A percentile compares a stretch with the other conserved stretches of the same genome.
Conservation (phyloP, 2,329 filamentous ascomycete species). For the Cladosporium sp. region DNA sequence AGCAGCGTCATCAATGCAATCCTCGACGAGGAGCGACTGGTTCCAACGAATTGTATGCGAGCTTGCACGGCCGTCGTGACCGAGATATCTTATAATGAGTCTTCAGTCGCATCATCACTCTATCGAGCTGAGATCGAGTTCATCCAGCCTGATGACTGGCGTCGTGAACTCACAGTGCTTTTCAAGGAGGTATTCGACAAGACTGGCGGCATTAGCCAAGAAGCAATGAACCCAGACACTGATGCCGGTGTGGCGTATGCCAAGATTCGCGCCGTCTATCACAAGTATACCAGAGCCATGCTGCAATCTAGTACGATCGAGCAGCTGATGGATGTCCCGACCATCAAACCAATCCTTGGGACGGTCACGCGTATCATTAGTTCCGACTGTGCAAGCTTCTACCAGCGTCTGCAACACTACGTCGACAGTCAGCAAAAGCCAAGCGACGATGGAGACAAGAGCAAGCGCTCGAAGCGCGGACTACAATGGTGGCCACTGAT, state of each 20-base stretch:
- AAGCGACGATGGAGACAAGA: constrained; percentile 29
- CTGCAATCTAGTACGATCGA: constrained; percentile 33
- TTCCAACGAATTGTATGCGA: constrained; percentile 55
- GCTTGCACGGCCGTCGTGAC: constrained; percentile 61
- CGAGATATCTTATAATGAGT: constrained; percentile 55
- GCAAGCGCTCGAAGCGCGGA: constrained; percentile 27
- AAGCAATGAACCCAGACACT: constrained; percentile 39
- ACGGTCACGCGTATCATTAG: constrained; percentile 39
- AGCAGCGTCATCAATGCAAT: constrained; percentile 61
- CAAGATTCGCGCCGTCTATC: constrained; percentile 50
- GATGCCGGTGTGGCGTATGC: constrained; percentile 48
- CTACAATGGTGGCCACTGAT: constrained; percentile 51
- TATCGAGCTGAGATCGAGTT: constrained; percentile 59
- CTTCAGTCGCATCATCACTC: constrained; percentile 31
- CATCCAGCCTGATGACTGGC: constrained; percentile 50
- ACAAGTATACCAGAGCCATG: constrained; percentile 39
- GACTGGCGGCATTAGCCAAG: constrained; percentile 36
- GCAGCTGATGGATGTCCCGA: constrained; percentile 39
- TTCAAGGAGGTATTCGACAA: constrained; percentile 46
- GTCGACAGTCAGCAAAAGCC: constrained; percentile 52
- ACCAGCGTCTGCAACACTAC: constrained; percentile 45
- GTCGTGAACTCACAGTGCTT: constrained; percentile 47
- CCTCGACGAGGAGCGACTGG: constrained; percentile 56
- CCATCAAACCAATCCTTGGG: constrained; percentile 45
- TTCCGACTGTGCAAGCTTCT: constrained; percentile 39